Conservation (phyloP, 805 yeast species). For the Suhomyces prunicola region DNA sequence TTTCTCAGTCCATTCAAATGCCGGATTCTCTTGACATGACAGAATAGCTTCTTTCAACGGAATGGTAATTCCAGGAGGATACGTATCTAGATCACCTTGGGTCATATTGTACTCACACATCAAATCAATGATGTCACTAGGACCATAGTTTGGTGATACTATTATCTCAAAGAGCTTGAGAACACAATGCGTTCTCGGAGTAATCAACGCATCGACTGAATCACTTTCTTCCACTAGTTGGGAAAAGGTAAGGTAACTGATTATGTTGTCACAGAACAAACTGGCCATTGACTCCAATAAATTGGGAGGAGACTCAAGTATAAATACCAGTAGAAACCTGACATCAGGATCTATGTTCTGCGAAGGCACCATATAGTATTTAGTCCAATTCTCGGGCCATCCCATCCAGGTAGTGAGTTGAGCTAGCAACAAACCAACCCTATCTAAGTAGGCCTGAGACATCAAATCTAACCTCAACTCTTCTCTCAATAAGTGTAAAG, state of each 20-base stretch:
- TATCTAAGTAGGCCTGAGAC: conserved; percentile 29
- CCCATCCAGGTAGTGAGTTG: conserved; percentile 66
- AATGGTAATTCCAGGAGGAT: conserved; percentile 67
- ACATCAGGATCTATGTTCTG: conserved; percentile 35
- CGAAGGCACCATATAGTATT: conserved; percentile 46
- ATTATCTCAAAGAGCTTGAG: conserved; percentile 60
- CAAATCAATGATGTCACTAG: conserved; percentile 55
- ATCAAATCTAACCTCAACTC: conserved; percentile 62
- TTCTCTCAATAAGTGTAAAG: conserved; percentile 76
- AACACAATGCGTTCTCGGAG: conserved; percentile 63
- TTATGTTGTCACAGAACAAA: conserved; percentile 40
- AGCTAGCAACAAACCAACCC: conserved; percentile 53
- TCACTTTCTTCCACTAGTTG: conserved; percentile 62
- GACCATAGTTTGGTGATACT: conserved; percentile 50
- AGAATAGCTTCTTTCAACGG: conserved; percentile 64
- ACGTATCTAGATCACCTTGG: conserved; percentile 55
- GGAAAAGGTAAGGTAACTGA: conserved; percentile 62
- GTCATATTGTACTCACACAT: conserved; percentile 58
- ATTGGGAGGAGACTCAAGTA: conserved; percentile 58
- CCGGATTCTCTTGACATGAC: conserved; percentile 50
- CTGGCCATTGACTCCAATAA: conserved; percentile 55
- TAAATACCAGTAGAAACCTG: conserved; percentile 42
- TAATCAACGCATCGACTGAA: conserved; percentile 54
- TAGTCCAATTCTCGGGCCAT: conserved; percentile 67
- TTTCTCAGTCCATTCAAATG: conserved; percentile 44